phyloP scores from a whole-genome alignment of 73 alveolate species.

The Stentor coeruleus region DNA sequence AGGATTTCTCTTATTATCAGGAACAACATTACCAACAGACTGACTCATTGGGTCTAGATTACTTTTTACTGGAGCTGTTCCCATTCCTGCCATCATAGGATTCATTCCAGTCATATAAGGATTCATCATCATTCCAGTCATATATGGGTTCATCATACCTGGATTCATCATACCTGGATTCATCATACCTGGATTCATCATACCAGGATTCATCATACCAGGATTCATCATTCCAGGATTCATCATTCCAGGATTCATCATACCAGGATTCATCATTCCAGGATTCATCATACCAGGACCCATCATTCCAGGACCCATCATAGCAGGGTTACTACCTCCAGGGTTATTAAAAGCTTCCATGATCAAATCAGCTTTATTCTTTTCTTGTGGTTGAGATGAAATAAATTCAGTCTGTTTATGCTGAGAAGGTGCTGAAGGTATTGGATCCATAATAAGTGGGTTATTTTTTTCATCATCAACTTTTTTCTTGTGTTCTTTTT shows the following conservation, averaged over 20 bases:
- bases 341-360: neutral
- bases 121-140: constrained; percentile 28
- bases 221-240: constrained; percentile 4
- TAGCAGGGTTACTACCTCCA: neutral
- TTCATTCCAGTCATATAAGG: constrained; percentile 18
- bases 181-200: constrained; percentile 7
- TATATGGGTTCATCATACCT: constrained; percentile 3
- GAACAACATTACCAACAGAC: neutral
- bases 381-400: neutral
- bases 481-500: neutral
- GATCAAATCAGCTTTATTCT: neutral
- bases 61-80: neutral
- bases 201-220: constrained; percentile 3
- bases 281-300: constrained; percentile 2
- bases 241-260: constrained; percentile 11
- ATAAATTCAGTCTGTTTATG: too few relatives aligned
- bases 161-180: neutral
- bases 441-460: neutral
- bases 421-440: neutral
- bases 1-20: constrained; percentile 15
- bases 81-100: constrained; percentile 22
- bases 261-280: constrained; percentile 4
- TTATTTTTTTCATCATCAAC: constrained; percentile 19
- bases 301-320: constrained; percentile 10
- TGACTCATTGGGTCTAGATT: constrained; percentile 7